Percentiles rank a stretch among this genome's conserved stretches.
These are phyloP conservation scores for Psilocybe subaeruginosa DNA, from an alignment of 768 basidiomycete genomes.

Conservation along the genomic window DNA sequence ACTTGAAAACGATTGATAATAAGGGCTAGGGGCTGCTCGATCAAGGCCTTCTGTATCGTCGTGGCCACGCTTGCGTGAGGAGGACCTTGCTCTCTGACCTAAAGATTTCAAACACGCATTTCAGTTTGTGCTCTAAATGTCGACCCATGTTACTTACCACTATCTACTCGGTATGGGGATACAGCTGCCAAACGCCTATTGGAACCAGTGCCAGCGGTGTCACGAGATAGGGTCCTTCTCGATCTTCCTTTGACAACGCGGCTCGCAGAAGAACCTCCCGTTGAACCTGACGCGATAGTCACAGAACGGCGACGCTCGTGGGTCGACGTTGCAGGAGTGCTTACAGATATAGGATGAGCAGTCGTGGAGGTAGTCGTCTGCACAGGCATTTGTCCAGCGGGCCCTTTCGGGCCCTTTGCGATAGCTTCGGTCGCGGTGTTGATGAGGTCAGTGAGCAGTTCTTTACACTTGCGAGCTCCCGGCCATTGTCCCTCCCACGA, in stretches of 20 bases:
- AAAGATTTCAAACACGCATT: slow-evolving; percentile 16
- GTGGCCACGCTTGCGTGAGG: slow-evolving; percentile 72
- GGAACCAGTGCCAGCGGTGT: slow-evolving; percentile 45
- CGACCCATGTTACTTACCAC: slow-evolving; percentile 38
- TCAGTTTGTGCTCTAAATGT: not conserved
- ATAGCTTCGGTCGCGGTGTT: slow-evolving; percentile 75
- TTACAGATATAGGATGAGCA: slow-evolving; percentile 5
- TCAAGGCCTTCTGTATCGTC: slow-evolving; percentile 65
- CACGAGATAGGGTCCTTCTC: slow-evolving; percentile 61
- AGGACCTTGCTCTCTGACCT: slow-evolving; percentile 71
- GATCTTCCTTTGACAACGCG: slow-evolving; percentile 54
- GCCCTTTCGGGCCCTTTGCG: slow-evolving; percentile 34
- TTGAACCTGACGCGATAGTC: slow-evolving; percentile 46
- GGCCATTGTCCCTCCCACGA: slow-evolving; percentile 90
- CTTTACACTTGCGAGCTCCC: slow-evolving; percentile 86
- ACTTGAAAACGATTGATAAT: slow-evolving; percentile 60
- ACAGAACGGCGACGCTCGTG: slow-evolving; percentile 61
- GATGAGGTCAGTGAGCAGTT: slow-evolving; percentile 70
- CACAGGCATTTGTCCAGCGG: slow-evolving; percentile 23
- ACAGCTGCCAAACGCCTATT: slow-evolving; percentile 59
- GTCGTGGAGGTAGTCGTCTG: slow-evolving; percentile 17
- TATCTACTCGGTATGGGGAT: slow-evolving; percentile 68
- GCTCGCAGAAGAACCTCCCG: slow-evolving; percentile 36
- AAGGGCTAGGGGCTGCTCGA: slow-evolving; percentile 40
- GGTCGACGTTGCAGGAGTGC: slow-evolving; percentile 32